These are phyloP conservation scores for Penicillium corylophilum DNA, from an alignment of 2,329 filamentous ascomycete species.

Conservation along the genomic window DNA sequence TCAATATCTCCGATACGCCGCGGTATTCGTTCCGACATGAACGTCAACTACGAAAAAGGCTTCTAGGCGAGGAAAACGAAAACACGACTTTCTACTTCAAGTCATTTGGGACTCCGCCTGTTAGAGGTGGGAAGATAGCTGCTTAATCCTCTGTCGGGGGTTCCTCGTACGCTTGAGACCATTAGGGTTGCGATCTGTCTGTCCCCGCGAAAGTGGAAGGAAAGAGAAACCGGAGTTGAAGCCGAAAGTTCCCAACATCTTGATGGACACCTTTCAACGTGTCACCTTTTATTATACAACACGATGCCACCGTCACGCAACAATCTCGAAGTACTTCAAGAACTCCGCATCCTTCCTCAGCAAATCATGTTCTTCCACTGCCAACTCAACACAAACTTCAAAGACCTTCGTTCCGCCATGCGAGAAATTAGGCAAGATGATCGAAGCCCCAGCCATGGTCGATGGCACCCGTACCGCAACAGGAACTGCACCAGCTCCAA, in stretches of 20 bases:
- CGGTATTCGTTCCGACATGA: too few relatives aligned
- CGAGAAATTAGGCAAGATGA: constrained; percentile 21
- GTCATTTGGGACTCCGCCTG: not conserved
- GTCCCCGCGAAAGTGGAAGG: too few relatives aligned
- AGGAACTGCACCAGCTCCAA: constrained; percentile 16
- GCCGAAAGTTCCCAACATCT: too few relatives aligned
- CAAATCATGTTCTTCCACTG: constrained; percentile 13
- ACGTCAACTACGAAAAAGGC: not conserved
- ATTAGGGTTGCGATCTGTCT: not conserved
- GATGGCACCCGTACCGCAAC: constrained; percentile 15
- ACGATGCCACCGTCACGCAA: constrained; percentile 4
- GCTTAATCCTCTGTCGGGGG: not conserved
- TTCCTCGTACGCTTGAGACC: not conserved
- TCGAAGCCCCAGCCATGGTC: constrained; percentile 10
- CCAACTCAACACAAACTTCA: constrained; percentile 21
- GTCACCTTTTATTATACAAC: too few relatives aligned
- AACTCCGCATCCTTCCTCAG: constrained; percentile 17
- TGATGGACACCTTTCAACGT: too few relatives aligned
- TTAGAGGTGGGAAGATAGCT: not conserved
- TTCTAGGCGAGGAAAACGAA: not conserved
- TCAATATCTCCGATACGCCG: too few relatives aligned
- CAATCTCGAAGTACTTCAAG: constrained; percentile 20
- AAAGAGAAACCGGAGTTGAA: too few relatives aligned
- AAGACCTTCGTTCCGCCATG: constrained; percentile 6
- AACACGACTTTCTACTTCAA: not conserved